Percentiles rank a stretch among this genome's conserved stretches.
Conservation (phyloP, 805 yeast species). For the Candida morakotiae region DNA sequence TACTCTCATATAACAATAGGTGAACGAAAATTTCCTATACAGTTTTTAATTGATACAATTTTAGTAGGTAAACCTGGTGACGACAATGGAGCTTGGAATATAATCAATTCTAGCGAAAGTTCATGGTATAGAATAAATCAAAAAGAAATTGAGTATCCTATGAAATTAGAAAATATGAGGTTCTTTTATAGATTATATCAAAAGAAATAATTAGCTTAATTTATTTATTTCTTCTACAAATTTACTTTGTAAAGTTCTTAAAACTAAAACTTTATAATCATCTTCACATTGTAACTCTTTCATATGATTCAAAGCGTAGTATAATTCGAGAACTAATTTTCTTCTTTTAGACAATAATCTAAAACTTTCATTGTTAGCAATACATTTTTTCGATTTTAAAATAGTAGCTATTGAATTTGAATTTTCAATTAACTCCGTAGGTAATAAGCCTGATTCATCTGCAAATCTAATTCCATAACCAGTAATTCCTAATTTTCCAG, state of each 20-base stretch:
- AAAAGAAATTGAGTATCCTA: conserved; percentile 48
- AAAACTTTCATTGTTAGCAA: neutral
- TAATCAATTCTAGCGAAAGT: conserved; percentile 64
- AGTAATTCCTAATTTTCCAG: conserved; percentile 15
- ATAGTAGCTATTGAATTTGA: conserved; percentile 18
- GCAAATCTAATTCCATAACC: conserved; percentile 30
- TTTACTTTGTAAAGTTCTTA: conserved; percentile 7
- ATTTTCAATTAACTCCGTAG: conserved; percentile 16
- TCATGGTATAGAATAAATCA: conserved; percentile 70
- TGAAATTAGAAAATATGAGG: conserved; percentile 84
- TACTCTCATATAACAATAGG: conserved; percentile 80
- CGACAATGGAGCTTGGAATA: conserved; percentile 57
- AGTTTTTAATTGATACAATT: conserved; percentile 71
- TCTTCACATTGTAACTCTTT: neutral
- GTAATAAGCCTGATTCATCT: conserved; percentile 15
- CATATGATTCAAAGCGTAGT: conserved; percentile 8
- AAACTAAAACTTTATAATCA: conserved; percentile 4
- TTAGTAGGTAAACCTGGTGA: conserved; percentile 48
- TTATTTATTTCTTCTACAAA: conserved; percentile 9
- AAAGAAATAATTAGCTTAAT: conserved; percentile 33
- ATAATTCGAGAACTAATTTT: conserved; percentile 9
- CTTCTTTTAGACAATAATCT: conserved; percentile 5
- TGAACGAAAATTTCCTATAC: conserved; percentile 73
- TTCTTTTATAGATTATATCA: conserved; percentile 74
- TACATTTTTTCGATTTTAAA: conserved; percentile 1